Base-by-base conservation (phyloP, 208 protist genomes). In the Strigomonas oncopelti region DNA sequence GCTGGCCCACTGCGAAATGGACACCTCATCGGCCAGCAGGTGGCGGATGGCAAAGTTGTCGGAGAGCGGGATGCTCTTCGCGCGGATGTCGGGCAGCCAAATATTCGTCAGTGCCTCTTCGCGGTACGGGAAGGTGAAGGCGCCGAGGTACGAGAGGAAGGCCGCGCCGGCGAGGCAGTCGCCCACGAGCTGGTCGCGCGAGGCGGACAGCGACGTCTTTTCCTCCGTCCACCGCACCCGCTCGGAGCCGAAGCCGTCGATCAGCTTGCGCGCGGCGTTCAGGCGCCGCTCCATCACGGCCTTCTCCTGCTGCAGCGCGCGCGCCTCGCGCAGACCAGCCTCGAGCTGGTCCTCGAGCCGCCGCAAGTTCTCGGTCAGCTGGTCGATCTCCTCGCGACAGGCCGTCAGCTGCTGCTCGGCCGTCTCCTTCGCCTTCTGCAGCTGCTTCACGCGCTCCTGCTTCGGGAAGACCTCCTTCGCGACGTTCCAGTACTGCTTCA, bases 111-210 rank as follows among this genome's bases (percentile, higher is more conserved):
- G 62, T 56, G 98, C 92, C 69, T 94, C 81, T 36, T 92, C 73
- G 20, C 98, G 88, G 85, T 98, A 99, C 20, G 98, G 93, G 61
- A 96, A 98, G 11, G 94, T 98, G 75, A 99, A 99, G 25, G 97
- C 94, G 28, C 98, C 98, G 28, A 97, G 78, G 85, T 99, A 99
- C 11, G 93, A 98, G 20, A 99, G 74, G 73, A 99, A 99, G 7
- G 95, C 91, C 1, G 97, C 86, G 1, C 93, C 91, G 11, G 98
- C 80, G n/a, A 99, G 85, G 74, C 97, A 99, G 80, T 99, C 98
- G 42, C 98, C 98, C 42, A 99, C 82, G 27, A 99, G 84, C 9
- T 87, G 81, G 60, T 88, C 81, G 29, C 92, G 79, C 52, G 81
- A 84, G 65, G 91, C 85, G 24, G 83, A 74, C 13, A 99, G 86